phyloP scores from a whole-genome alignment of 495 filamentous ascomycete species.

The Xylaria sp. region DNA sequence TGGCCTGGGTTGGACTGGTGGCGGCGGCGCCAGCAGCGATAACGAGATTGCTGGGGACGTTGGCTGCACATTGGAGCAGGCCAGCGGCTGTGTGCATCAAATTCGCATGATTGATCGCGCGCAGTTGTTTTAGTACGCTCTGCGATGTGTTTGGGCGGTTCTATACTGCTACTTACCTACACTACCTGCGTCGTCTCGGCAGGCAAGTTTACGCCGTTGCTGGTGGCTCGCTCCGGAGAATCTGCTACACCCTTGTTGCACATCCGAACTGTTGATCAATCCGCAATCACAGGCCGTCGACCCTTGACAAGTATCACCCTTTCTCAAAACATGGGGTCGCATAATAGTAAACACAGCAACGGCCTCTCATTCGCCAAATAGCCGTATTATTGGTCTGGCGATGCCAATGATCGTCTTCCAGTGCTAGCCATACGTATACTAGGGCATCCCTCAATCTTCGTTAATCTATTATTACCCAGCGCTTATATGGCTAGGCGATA shows the following conservation, averaged over 20 bases:
- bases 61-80: conserved; percentile 3
- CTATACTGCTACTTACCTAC: too few relatives aligned
- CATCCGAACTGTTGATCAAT: conserved; percentile 22
- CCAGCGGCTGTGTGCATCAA: conserved; percentile 23
- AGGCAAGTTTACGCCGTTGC: not conserved
- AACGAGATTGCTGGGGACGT: not conserved
- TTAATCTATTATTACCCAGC: conserved; percentile 18
- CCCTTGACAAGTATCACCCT: conserved; percentile 10
- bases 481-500: conserved; percentile 17
- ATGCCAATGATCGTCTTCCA: conserved; percentile 3
- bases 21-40: not conserved
- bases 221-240: not conserved
- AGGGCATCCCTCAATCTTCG: not conserved
- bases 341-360: conserved; percentile 18
- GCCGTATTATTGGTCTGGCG: conserved; percentile 13
- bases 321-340: conserved; percentile 16
- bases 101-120: conserved; percentile 22
- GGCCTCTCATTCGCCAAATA: conserved; percentile 5
- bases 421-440: not conserved
- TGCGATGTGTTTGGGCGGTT: not conserved
- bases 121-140: conserved; percentile 20
- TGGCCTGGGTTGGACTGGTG: conserved; percentile 1
- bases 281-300: not conserved
- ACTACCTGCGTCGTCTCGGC: not conserved
- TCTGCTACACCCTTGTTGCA: conserved; percentile 21